Percentiles rank a stretch among this genome's conserved stretches.
Conservation (phyloP, 1,284 basidiomycete genomes). For the Exsudoporus floridanus region DNA sequence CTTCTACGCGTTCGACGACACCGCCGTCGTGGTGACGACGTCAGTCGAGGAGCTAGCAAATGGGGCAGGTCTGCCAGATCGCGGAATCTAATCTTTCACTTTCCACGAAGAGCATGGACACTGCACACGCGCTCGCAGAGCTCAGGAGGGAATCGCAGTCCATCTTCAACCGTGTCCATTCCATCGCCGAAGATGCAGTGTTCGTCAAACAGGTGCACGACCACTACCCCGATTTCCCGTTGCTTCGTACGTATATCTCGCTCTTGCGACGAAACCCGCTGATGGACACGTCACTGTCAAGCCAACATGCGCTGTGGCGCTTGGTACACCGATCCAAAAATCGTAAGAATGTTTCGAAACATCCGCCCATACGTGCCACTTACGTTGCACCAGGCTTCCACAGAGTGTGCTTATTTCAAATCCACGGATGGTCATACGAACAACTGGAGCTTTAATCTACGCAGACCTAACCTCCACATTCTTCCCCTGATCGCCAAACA, state of each 20-base stretch:
- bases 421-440: conserved; percentile 93
- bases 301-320: conserved; percentile 93
- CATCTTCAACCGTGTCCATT: conserved; percentile 84
- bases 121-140: conserved; percentile 14
- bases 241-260: conserved; percentile 56
- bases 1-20: neutral
- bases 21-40: conserved; percentile 11
- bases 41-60: neutral
- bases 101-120: neutral
- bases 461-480: conserved; percentile 84
- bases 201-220: conserved; percentile 66
- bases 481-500: conserved; percentile 56
- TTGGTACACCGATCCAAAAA: conserved; percentile 84
- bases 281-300: conserved; percentile 26
- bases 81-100: neutral
- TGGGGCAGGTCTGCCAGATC: neutral
- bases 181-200: conserved; percentile 71
- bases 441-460: conserved; percentile 85
- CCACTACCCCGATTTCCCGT: conserved; percentile 56
- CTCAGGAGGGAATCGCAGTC: conserved; percentile 69
- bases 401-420: conserved; percentile 85
- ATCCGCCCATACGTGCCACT: neutral
- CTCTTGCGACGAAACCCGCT: neutral
- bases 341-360: conserved; percentile 41
- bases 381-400: conserved; percentile 32